Base-by-base conservation (phyloP, 1,139 yeast species). In the Taphrina populina region DNA sequence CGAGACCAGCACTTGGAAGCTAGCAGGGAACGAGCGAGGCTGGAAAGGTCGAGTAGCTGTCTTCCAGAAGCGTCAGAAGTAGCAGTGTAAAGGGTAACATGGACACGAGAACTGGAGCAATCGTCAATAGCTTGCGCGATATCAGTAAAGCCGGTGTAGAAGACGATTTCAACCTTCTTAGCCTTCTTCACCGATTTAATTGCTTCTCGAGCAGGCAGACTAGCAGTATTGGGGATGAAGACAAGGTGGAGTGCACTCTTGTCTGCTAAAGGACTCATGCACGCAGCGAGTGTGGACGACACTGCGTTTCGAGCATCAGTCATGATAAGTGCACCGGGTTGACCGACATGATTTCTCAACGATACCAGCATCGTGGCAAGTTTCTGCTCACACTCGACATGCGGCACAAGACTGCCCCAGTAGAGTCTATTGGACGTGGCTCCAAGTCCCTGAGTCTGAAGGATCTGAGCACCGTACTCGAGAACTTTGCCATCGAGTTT, bases 341-440 rank as follows among this genome's bases (percentile, higher is more conserved):
- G 10, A 26, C 36, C 36, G 20, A 49, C 23, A n/a, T 32, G 39
- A 5, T 21, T 24, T 10, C 33, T 33, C 35, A 49, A 13, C 3
- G 54, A 49, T 11, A 15, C 19, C 24, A 21, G 34, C 46, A 49
- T 29, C 13, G 26, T 10, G 11, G 35, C 20, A 3, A 49, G 40
- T 2, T 30, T 13, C 13, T 49, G 39, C 32, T 49, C 54, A 33
- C 45, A 39, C 39, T 30, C 19, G 27, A 49, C 39, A 24, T 49
- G 54, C 11, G 54, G 39, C 37, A 49, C 33, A 20, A 29, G 46
- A 7, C 39, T 49, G 19, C 54, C 54, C 54, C 54, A 49, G 15
- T 26, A 49, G 17, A 49, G 39, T 24, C 54, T 20, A n/a, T 29
- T 34, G 8, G 54, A 49, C 6, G 54, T 29, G 20, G 54, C 34